Evolutionary conservation across 2,329 filamentous ascomycete genomes (phyloP).

Genomic region (Sporothrix humicola): DNA sequence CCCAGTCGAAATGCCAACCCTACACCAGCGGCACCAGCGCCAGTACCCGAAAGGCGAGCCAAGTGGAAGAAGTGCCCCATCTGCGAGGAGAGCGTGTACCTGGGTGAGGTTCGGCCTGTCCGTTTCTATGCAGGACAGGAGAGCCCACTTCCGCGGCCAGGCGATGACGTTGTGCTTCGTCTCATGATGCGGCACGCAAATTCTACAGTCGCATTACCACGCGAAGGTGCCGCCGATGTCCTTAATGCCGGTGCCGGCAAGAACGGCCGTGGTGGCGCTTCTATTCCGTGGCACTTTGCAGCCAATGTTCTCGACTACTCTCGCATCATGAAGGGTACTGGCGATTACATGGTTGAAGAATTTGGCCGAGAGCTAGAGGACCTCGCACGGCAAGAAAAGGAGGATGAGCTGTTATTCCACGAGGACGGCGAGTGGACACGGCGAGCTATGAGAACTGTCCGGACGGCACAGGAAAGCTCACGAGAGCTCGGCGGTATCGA

Average conservation of each 20-base stretch:
- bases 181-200: slow-evolving; percentile 80
- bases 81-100: slow-evolving; percentile 90
- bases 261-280: slow-evolving; percentile 1
- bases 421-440: slow-evolving; percentile 93
- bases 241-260: slow-evolving; percentile 61
- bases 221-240: slow-evolving; percentile 75
- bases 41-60: slow-evolving; percentile 22
- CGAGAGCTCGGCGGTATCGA: slow-evolving; percentile 50
- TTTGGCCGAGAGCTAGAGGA: slow-evolving; percentile 79
- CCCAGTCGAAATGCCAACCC: slow-evolving; percentile 18
- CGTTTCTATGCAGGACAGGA: slow-evolving; percentile 92
- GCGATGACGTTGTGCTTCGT: slow-evolving; percentile 86
- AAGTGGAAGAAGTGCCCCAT: slow-evolving; percentile 93
- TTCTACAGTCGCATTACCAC: slow-evolving; percentile 85
- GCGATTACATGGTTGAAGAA: slow-evolving; percentile 83
- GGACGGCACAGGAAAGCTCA: slow-evolving; percentile 76
- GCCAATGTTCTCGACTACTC: slow-evolving; percentile 92
- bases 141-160: slow-evolving; percentile 76
- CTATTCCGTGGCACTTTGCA: slow-evolving; percentile 90
- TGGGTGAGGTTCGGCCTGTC: slow-evolving; percentile 87
- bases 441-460: slow-evolving; percentile 78
- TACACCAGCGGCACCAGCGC: slow-evolving; percentile 1
- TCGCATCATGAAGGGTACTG: slow-evolving; percentile 90
- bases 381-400: slow-evolving; percentile 76
- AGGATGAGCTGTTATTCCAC: slow-evolving; percentile 89